Conservation (phyloP, 75 land plant species). For the Gnetum montanum region DNA sequence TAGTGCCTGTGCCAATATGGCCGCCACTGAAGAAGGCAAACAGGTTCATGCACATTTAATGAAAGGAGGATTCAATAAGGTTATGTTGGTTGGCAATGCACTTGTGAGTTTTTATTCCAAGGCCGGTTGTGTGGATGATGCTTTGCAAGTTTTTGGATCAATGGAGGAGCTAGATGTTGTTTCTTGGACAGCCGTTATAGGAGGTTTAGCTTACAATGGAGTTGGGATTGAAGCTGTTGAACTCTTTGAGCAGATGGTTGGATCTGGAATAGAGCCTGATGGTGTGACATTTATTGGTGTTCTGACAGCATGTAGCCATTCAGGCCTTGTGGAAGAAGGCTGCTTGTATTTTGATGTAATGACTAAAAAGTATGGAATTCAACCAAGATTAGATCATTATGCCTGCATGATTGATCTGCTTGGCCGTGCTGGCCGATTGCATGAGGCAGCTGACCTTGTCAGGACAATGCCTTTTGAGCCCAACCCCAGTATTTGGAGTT, state of each 20-base stretch:
- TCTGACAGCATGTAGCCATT: slow-evolving; percentile 23
- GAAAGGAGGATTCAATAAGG: slow-evolving; percentile 5
- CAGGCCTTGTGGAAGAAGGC: slow-evolving; percentile 39
- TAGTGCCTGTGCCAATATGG: slow-evolving; percentile 33
- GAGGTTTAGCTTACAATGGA: slow-evolving; percentile 17
- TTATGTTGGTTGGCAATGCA: slow-evolving; percentile 14
- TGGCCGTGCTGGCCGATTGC: slow-evolving; percentile 36
- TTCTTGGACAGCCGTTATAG: slow-evolving; percentile 20
- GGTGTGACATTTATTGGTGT: slow-evolving; percentile 10
- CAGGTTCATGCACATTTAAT: slow-evolving; percentile 9
- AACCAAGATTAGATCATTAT: slow-evolving; percentile 47
- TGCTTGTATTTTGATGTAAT: slow-evolving; percentile 30
- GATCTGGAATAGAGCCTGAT: slow-evolving; percentile 9
- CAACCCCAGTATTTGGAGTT: slow-evolving; percentile 50
- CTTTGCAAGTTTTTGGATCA: slow-evolving; percentile 9
- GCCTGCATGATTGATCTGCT: slow-evolving; percentile 61
- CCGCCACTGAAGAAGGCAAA: slow-evolving; percentile 4
- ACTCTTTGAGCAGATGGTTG: slow-evolving; percentile 11
- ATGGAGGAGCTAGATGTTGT: slow-evolving; percentile 7
- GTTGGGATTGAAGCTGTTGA: slow-evolving; percentile 2
- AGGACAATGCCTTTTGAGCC: slow-evolving; percentile 23
- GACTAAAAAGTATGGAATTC: slow-evolving; percentile 24
- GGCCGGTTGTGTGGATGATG: slow-evolving; percentile 9
- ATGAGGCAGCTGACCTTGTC: slow-evolving; percentile 43
- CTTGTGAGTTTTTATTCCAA: slow-evolving; percentile 19